A percentile compares a stretch with the other conserved stretches of the same genome.
Evolutionary conservation across 345 rosid genomes (phyloP).

Genomic region (Pistacia integerrima): DNA sequence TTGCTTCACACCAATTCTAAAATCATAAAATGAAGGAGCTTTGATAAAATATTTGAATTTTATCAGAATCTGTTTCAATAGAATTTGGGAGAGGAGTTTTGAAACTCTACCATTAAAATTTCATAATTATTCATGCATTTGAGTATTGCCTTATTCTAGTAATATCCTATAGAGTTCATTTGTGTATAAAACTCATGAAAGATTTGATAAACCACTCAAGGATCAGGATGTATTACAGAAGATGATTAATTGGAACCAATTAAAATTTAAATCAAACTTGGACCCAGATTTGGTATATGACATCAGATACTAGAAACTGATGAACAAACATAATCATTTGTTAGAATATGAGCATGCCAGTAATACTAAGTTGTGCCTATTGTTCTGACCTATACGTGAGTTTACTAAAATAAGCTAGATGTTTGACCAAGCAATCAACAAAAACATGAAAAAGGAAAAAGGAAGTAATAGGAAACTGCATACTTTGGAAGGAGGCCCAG

Average conservation of each 20-base stretch:
- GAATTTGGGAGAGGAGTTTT: not conserved
- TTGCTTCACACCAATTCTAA: not conserved
- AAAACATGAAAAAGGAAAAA: not conserved
- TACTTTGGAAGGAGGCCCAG: constrained; percentile 41
- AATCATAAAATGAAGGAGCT: not conserved
- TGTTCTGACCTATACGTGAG: not conserved
- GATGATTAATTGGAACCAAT: not conserved
- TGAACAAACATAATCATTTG: not conserved
- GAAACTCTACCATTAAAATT: not conserved
- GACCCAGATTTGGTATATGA: not conserved
- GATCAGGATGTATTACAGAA: not conserved
- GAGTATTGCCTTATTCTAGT: not conserved
- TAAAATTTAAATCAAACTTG: not conserved
- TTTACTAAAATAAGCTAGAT: not conserved
- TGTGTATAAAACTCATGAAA: not conserved
- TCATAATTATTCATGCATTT: not conserved
- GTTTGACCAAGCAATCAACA: not conserved
- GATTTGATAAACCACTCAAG: not conserved
- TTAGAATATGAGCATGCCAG: not conserved
- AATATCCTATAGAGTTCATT: not conserved
- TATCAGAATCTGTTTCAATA: not conserved
- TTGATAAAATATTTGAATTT: not conserved
- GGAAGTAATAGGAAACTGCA: not conserved
- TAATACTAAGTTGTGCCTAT: not conserved
- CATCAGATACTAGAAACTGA: not conserved